A percentile compares a stretch with the other conserved stretches of the same genome.
These are phyloP conservation scores for Sugiyamaella americana DNA, from an alignment of 805 yeast genomes.

Conservation along the genomic window DNA sequence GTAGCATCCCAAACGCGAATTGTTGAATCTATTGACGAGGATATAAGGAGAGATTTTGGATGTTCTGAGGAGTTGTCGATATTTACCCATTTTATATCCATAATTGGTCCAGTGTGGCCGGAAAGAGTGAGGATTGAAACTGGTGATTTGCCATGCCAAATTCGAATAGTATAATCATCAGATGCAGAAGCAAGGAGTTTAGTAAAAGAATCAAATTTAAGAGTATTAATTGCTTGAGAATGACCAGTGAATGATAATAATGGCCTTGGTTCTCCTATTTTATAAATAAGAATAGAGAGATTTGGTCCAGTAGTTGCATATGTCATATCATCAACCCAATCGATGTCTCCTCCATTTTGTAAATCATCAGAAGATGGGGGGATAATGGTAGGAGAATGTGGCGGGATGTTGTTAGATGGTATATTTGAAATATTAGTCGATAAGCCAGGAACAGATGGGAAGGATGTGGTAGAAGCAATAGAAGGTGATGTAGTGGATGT, in stretches of 20 bases:
- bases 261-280: slow-evolving; percentile 43
- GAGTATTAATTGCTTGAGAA: slow-evolving; percentile 47
- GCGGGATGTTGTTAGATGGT: no score
- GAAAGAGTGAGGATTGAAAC: slow-evolving; percentile 20
- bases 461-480: not conserved
- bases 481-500: not conserved
- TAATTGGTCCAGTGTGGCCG: slow-evolving; percentile 26
- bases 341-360: slow-evolving; percentile 31
- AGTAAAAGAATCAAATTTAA: slow-evolving; percentile 47
- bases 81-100: slow-evolving; percentile 21
- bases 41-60: slow-evolving; percentile 32
- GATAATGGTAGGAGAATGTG: no score
- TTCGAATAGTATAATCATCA: slow-evolving; percentile 65
- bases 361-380: no score
- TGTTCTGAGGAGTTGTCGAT: no score
- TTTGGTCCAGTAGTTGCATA: slow-evolving; percentile 64
- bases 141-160: slow-evolving; percentile 65
- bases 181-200: slow-evolving; percentile 66
- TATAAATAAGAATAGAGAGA: slow-evolving; percentile 50
- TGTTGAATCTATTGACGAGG: slow-evolving; percentile 66
- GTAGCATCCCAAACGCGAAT: slow-evolving; percentile 61
- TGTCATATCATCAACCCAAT: slow-evolving; percentile 67
- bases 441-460: not conserved
- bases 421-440: no score
- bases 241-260: slow-evolving; percentile 60